phyloP scores from a whole-genome alignment of 495 filamentous ascomycete genomes.

The Penicillium angulare region DNA sequence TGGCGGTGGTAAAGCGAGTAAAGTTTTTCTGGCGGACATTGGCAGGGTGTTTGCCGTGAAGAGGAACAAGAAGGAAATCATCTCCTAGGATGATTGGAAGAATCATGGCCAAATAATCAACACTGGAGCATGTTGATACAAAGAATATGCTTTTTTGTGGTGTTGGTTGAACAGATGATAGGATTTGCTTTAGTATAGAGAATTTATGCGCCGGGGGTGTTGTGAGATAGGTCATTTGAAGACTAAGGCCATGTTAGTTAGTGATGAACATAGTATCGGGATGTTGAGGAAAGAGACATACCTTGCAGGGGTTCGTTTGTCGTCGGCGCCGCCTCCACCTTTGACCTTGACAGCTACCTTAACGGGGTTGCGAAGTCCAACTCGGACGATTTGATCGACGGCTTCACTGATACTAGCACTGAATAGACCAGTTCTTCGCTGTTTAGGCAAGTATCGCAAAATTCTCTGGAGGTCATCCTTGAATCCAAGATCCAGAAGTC shows the following conservation, averaged over 20 bases:
- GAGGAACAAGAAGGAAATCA: constrained; percentile 65
- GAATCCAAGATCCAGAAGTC: constrained; percentile 93
- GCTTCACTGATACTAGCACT: constrained; percentile 91
- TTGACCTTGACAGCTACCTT: constrained; percentile 91
- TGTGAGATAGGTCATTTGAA: constrained; percentile 88
- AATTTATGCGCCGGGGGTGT: constrained; percentile 74
- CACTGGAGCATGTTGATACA: constrained; percentile 90
- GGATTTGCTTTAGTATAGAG: constrained; percentile 66
- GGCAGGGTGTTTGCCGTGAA: constrained; percentile 86
- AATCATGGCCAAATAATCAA: constrained; percentile 84
- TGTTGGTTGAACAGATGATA: constrained; percentile 63
- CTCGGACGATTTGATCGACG: constrained; percentile 84
- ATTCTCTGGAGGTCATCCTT: constrained; percentile 87
- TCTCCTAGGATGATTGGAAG: constrained; percentile 63
- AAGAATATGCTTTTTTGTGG: constrained; percentile 89
- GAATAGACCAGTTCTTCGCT: constrained; percentile 89
- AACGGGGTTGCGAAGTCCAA: constrained; percentile 89
- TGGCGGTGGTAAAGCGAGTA: constrained; percentile 66
- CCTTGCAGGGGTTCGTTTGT: constrained; percentile 83
- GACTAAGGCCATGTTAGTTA: constrained; percentile 32
- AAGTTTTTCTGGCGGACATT: constrained; percentile 81
- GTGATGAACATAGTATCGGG: not conserved
- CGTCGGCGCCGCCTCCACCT: constrained; percentile 67
- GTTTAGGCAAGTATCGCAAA: constrained; percentile 80
- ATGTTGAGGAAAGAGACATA: constrained; percentile 14